Percentiles rank a stretch among this genome's conserved stretches.
Evolutionary conservation across 2,329 filamentous ascomycete species (phyloP).

Genomic region (Colletotrichum camelliae): DNA sequence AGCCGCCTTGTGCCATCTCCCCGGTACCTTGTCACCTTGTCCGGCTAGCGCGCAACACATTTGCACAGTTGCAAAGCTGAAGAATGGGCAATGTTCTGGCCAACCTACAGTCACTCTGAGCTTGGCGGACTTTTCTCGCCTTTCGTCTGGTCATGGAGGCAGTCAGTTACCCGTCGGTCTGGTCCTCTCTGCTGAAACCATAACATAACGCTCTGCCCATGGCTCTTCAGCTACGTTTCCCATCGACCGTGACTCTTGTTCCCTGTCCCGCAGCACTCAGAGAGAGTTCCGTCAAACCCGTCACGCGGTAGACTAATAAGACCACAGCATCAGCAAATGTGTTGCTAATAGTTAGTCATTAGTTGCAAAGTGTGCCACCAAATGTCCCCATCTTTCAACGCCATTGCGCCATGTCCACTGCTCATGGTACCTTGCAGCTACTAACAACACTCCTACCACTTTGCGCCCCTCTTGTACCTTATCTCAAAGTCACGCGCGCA

Average conservation of each 20-base stretch:
- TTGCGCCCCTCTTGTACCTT: neutral
- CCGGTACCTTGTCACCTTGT: neutral
- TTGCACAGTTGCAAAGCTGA: neutral
- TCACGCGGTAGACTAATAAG: neutral
- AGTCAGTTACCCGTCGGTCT: neutral
- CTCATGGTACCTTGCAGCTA: neutral
- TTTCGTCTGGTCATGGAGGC: neutral
- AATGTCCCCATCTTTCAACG: neutral
- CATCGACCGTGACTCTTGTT: neutral
- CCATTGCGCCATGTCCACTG: neutral
- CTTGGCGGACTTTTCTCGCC: neutral
- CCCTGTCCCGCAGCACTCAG: neutral
- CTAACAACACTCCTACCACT: neutral
- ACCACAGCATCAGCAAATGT: neutral
- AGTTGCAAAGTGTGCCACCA: neutral
- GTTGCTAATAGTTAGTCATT: neutral
- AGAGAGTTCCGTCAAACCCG: neutral
- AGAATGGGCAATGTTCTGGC: neutral
- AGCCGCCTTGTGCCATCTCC: slow-evolving; percentile 6
- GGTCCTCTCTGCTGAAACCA: neutral
- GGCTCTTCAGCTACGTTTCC: neutral
- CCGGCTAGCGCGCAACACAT: neutral
- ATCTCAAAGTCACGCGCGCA: slow-evolving; percentile 2
- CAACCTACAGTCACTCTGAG: neutral
- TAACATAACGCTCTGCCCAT: neutral